Conservation (phyloP, 176 grass and related monocot genomes). For the Tuctoria greenei region DNA sequence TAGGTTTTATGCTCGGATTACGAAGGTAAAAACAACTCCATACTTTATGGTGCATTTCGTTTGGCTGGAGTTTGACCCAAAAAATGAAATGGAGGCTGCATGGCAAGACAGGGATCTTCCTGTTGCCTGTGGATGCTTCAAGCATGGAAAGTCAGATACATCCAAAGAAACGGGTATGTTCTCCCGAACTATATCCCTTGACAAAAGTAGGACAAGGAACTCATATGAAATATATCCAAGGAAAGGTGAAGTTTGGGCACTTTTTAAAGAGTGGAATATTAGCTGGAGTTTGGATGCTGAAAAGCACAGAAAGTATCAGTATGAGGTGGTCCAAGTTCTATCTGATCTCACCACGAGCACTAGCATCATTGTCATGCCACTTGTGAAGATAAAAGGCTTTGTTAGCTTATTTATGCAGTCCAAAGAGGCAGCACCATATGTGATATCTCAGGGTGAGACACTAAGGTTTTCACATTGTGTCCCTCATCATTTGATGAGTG, state of each 20-base stretch:
- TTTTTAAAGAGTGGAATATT: constrained; percentile 78
- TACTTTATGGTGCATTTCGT: constrained; percentile 49
- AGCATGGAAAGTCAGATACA: constrained; percentile 40
- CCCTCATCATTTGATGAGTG: constrained; percentile 42
- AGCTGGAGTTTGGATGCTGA: constrained; percentile 53
- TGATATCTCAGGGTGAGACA: constrained; percentile 65
- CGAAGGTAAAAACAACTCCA: constrained; percentile 39
- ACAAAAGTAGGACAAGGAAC: constrained; percentile 43
- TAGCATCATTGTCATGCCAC: constrained; percentile 55
- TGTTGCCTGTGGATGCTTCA: constrained; percentile 70
- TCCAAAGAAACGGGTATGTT: constrained; percentile 60
- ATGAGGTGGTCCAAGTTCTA: constrained; percentile 77
- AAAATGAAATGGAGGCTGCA: constrained; percentile 37
- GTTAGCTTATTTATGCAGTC: constrained; percentile 71
- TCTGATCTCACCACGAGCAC: constrained; percentile 56
- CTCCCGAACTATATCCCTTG: constrained; percentile 52
- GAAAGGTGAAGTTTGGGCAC: constrained; percentile 77
- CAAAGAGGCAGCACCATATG: constrained; percentile 47
- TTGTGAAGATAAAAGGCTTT: constrained; percentile 77
- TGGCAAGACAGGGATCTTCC: constrained; percentile 60
- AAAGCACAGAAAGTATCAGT: constrained; percentile 42
- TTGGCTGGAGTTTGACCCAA: constrained; percentile 72
- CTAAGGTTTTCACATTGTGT: constrained; percentile 83
- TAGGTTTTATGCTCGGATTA: constrained; percentile 78
- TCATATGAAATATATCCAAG: constrained; percentile 73